Evolutionary conservation across 2,329 filamentous ascomycete genomes (phyloP).

Genomic region (Sordariomycetes sp.): DNA sequence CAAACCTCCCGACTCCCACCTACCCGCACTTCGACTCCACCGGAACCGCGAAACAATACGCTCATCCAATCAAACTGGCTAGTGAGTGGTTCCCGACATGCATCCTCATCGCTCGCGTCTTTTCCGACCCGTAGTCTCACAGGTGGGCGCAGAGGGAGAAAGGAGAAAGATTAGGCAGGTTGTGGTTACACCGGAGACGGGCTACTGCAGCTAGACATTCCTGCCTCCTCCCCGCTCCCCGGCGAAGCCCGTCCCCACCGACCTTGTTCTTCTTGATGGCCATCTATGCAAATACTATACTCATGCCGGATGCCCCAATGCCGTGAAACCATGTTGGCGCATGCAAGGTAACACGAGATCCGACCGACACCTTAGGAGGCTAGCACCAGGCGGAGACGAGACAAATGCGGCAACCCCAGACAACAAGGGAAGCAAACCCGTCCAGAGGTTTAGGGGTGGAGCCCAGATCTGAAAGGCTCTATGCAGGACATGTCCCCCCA

Average conservation of each 20-base stretch:
- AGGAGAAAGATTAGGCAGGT: background rate
- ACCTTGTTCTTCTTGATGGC: background rate
- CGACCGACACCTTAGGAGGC: background rate
- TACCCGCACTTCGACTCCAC: background rate
- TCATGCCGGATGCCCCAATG: background rate
- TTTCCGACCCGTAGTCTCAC: background rate
- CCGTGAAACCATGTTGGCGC: background rate
- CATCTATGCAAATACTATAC: background rate
- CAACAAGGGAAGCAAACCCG: background rate
- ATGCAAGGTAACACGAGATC: background rate
- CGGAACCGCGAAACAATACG: background rate
- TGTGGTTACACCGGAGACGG: background rate
- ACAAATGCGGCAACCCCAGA: background rate
- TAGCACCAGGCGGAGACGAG: background rate
- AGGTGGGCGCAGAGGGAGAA: background rate
- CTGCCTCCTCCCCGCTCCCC: background rate
- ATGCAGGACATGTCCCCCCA: background rate
- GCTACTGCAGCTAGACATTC: background rate
- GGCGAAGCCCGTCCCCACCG: background rate
- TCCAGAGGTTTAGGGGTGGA: background rate
- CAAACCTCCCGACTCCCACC: background rate
- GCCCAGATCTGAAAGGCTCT: background rate
- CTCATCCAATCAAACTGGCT: background rate
- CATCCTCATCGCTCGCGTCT: background rate
- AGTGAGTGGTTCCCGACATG: background rate